Conservation (phyloP, 1,284 basidiomycete species). For the Thelephora terrestris region DNA sequence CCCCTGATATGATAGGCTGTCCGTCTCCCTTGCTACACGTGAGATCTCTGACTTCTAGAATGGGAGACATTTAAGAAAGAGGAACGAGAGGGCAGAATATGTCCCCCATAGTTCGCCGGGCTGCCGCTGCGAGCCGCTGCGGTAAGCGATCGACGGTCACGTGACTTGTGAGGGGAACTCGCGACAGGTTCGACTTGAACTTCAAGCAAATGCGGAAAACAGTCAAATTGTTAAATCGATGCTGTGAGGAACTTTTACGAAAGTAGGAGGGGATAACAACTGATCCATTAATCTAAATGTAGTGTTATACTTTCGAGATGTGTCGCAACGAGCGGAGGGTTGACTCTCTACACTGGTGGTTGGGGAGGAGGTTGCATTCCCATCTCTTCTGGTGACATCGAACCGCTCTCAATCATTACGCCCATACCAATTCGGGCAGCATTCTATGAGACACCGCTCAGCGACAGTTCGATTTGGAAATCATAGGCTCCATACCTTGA, state of each 20-base stretch:
- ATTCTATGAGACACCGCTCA: conserved; percentile 41
- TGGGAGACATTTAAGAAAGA: conserved; percentile 5
- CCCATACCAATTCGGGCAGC: conserved; percentile 91
- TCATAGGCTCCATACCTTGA: conserved; percentile 56
- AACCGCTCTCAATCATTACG: conserved; percentile 88
- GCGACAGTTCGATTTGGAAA: background rate
- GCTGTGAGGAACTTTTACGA: too few relatives aligned
- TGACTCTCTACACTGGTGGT: conserved; percentile 5
- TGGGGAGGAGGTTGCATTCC: conserved; percentile 29
- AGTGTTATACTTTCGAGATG: conserved; percentile 17
- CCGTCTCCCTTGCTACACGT: conserved; percentile 33
- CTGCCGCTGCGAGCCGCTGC: too few relatives aligned
- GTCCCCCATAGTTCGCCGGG: too few relatives aligned
- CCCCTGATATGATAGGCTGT: conserved; percentile 41
- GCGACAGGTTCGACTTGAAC: too few relatives aligned
- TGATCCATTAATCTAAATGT: conserved; percentile 6
- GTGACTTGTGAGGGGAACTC: too few relatives aligned
- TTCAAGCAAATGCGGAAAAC: too few relatives aligned
- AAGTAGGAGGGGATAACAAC: too few relatives aligned
- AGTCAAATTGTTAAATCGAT: too few relatives aligned
- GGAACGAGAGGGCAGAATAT: background rate
- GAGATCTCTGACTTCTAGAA: conserved; percentile 36
- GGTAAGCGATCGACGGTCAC: too few relatives aligned
- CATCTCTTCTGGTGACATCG: conserved; percentile 74
- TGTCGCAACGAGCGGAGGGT: background rate